These are phyloP conservation scores for Exophiala dermatitidis DNA, from an alignment of 2,329 filamentous ascomycete species.

Conservation along the genomic window DNA sequence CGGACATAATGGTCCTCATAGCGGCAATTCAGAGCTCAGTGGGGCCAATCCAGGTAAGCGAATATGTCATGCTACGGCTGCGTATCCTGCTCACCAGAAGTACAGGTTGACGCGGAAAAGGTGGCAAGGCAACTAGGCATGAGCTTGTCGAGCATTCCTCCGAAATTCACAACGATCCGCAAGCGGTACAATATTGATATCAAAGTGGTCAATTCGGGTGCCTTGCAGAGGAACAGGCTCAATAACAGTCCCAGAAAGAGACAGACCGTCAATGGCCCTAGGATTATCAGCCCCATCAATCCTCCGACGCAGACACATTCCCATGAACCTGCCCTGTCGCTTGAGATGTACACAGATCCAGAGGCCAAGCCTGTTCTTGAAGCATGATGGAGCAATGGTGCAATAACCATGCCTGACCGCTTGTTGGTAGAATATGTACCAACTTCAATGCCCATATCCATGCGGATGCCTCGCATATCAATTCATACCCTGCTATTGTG, in stretches of 20 bases:
- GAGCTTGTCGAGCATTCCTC: slow-evolving; percentile 19
- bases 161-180: slow-evolving; percentile 19
- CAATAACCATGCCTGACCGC: too few relatives aligned
- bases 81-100: background rate
- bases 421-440: too few relatives aligned
- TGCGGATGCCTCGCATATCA: too few relatives aligned
- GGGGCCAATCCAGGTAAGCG: slow-evolving; percentile 18
- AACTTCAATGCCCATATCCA: too few relatives aligned
- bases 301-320: background rate
- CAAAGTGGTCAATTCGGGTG: slow-evolving; percentile 22
- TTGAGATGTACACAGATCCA: background rate
- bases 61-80: too few relatives aligned
- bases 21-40: slow-evolving; percentile 21
- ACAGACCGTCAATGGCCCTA: background rate
- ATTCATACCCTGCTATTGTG: too few relatives aligned
- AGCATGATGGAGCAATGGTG: too few relatives aligned
- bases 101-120: slow-evolving; percentile 18
- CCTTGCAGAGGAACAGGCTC: slow-evolving; percentile 18
- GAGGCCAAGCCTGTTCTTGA: background rate
- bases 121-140: slow-evolving; percentile 19
- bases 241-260: slow-evolving; percentile 19
- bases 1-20: slow-evolving; percentile 17
- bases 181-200: slow-evolving; percentile 21
- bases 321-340: background rate
- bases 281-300: background rate